These are phyloP conservation scores for Mucor circinelloides DNA, from an alignment of 371 early-diverging fungal genomes.

Conservation along the genomic window DNA sequence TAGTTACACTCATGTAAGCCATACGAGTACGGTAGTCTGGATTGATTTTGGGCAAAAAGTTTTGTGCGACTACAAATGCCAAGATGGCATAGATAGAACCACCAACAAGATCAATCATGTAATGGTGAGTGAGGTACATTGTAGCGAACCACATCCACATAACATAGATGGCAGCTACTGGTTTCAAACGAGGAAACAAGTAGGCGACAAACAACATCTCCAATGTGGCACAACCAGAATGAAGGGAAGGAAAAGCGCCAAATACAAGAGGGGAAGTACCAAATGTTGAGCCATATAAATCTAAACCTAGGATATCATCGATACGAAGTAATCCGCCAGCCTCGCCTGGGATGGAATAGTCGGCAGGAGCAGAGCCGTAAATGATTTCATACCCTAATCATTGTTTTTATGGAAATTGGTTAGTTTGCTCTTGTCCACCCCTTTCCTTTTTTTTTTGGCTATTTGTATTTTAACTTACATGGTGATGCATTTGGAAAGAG, in stretches of 20 bases:
- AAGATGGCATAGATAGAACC: conserved; percentile 71
- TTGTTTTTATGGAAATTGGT: not conserved
- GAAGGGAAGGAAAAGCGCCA: conserved; percentile 79
- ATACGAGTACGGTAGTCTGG: conserved; percentile 30
- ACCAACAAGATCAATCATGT: conserved; percentile 72
- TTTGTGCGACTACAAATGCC: conserved; percentile 49
- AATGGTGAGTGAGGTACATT: conserved; percentile 78
- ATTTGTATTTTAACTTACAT: conserved; percentile 56
- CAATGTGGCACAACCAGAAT: conserved; percentile 73
- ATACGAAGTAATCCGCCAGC: conserved; percentile 74
- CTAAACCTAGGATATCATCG: conserved; percentile 66
- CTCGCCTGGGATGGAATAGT: conserved; percentile 72
- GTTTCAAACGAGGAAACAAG: conserved; percentile 52
- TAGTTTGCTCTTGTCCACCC: not conserved
- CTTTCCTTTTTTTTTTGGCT: not conserved
- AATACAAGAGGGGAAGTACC: conserved; percentile 76
- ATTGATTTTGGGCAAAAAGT: conserved; percentile 31
- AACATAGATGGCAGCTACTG: conserved; percentile 54
- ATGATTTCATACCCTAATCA: conserved; percentile 63
- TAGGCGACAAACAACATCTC: conserved; percentile 62
- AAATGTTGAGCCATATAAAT: conserved; percentile 68
- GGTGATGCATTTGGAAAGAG: conserved; percentile 75
- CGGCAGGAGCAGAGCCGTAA: conserved; percentile 64
- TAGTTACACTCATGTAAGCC: conserved; percentile 40
- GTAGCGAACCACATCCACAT: conserved; percentile 80